Percentiles rank a stretch among this genome's conserved stretches.
Evolutionary conservation across 192 early-diverging fungal genomes (phyloP).

Genomic region (Coemansia umbellata): DNA sequence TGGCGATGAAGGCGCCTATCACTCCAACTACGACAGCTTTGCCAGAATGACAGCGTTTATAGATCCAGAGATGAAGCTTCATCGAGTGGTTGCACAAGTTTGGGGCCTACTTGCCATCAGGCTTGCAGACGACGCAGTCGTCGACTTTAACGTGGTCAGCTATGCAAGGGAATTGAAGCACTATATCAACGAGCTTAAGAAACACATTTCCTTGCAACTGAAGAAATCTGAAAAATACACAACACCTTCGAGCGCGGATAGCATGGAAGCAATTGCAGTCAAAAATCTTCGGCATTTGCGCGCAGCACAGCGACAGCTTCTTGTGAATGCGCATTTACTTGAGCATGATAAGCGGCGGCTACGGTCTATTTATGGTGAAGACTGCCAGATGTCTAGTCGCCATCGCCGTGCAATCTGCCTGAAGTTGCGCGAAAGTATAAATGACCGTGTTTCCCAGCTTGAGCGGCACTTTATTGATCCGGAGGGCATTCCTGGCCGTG

Average conservation of each 20-base stretch:
- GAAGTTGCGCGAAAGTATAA: constrained; percentile 38
- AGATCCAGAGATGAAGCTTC: constrained; percentile 55
- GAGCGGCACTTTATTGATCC: constrained; percentile 59
- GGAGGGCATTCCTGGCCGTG: constrained; percentile 54
- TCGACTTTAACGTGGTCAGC: constrained; percentile 36
- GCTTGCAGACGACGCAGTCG: constrained; percentile 49
- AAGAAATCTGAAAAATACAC: not conserved
- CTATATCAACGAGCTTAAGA: constrained; percentile 43
- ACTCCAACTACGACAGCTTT: constrained; percentile 65
- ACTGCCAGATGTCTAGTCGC: constrained; percentile 44
- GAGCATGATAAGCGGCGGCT: constrained; percentile 30
- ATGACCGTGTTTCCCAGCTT: constrained; percentile 49
- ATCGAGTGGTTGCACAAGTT: constrained; percentile 49
- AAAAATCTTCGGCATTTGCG: constrained; percentile 24
- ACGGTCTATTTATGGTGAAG: constrained; percentile 33
- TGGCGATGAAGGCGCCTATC: constrained; percentile 55
- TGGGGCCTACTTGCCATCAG: constrained; percentile 50
- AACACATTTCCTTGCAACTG: constrained; percentile 10
- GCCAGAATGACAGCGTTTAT: constrained; percentile 58
- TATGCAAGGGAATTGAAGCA: constrained; percentile 50
- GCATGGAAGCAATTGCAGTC: not conserved
- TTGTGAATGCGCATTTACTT: constrained; percentile 22
- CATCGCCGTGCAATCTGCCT: constrained; percentile 29
- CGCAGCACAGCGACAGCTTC: constrained; percentile 29
- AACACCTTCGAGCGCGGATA: not conserved